Evolutionary conservation across 352 stramenopile genomes (phyloP).

Genomic region (Pythium utonaiense): DNA sequence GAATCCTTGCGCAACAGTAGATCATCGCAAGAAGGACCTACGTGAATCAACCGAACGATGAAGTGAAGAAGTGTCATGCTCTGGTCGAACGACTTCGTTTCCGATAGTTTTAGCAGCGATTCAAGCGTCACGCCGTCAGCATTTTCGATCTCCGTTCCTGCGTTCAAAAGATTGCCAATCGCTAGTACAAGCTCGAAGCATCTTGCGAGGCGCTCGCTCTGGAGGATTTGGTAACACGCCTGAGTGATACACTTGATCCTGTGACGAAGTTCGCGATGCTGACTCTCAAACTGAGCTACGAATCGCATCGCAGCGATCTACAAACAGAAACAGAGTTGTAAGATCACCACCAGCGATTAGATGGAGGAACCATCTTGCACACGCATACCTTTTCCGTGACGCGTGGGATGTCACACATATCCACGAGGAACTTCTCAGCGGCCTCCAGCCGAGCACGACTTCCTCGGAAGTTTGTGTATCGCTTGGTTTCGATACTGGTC

Average conservation of each 20-base stretch:
- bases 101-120: conserved; percentile 79
- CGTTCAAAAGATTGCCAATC: conserved; percentile 75
- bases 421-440: conserved; percentile 62
- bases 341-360: neutral
- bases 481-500: conserved; percentile 58
- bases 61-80: conserved; percentile 74
- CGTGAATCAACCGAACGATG: conserved; percentile 74
- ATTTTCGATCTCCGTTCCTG: conserved; percentile 64
- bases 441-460: conserved; percentile 43
- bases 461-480: conserved; percentile 66
- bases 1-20: no score
- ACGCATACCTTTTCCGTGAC: conserved; percentile 64
- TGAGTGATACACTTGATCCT: conserved; percentile 49
- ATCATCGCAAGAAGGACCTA: conserved; percentile 32
- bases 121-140: conserved; percentile 62
- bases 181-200: conserved; percentile 75
- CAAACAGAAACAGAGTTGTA: neutral
- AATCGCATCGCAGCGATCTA: conserved; percentile 74
- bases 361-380: neutral
- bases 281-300: conserved; percentile 55
- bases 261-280: conserved; percentile 43
- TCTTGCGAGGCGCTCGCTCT: conserved; percentile 63
- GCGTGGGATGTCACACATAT: conserved; percentile 65
- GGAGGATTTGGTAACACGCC: conserved; percentile 60
- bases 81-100: conserved; percentile 79